Evolutionary conservation across 176 grass and related monocot species (phyloP), one percentile per base, ranked within the genome.

Genomic region (Phragmites australis): DNA sequence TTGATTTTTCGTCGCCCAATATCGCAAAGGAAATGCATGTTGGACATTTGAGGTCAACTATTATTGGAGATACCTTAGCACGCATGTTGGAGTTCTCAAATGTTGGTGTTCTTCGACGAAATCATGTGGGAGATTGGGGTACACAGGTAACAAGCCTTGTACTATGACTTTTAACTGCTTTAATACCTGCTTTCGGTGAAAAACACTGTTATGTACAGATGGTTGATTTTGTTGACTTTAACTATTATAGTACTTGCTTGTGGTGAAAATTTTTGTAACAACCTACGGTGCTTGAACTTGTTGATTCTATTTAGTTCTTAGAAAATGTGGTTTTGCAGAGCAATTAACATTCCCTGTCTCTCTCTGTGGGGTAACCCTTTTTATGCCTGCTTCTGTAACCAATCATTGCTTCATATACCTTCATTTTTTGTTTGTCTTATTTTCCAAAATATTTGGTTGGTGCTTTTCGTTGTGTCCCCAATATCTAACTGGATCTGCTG

Each of bases 11-110:
- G 26, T 98, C 95, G 19, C 95, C 95, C 18, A 98, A 98, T 83
- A 94, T 98, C 69, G 95, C 95, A 60, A 98, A 98, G 70, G 95
- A 98, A 93, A 98, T 98, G 95, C 95, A 98, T 83, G 92, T 98
- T 29, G 95, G 92, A 8, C 85, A 98, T 85, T 76, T 98, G 49
- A 93, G 96, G 72, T 99, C 96, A 39, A 95, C 92, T 42, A 95
- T 99, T 56, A 99, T 95, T 76, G 96, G 95, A 50, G 95, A 94
- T 78, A 94, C 95, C 63, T 61, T 99, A 54, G 79, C 96, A 18
- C 86, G 96, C 29, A 99, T 99, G 96, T 91, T 99, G 88, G 92
- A 99, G 75, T 99, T 89, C 82, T 95, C 92, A 74, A 87, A 91
- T 83, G 92, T 95, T 80, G 42, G 91, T 6, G 96, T 99, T 77